phyloP scores from a whole-genome alignment of 139 green algal genomes.

The Picocystis salinarum region DNA sequence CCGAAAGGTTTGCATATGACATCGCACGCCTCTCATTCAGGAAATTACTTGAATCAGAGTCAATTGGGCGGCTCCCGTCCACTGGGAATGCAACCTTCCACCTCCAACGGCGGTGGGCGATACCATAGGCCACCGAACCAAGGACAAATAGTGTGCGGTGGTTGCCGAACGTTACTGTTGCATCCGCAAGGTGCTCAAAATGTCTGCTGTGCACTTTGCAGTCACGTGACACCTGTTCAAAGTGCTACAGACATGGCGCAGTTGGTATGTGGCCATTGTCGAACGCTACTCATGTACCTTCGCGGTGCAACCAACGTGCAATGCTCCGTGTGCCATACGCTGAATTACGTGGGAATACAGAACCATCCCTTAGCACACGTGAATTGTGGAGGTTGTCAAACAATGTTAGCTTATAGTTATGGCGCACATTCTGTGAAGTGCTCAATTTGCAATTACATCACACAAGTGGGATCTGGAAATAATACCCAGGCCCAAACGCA shows the following conservation, averaged over 20 bases:
- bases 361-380: constrained; percentile 60
- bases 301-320: constrained; percentile 72
- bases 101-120: too few relatives aligned
- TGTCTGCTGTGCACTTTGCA: constrained; percentile 68
- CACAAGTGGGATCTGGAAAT: constrained; percentile 11
- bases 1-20: too few relatives aligned
- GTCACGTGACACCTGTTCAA: constrained; percentile 48
- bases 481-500: not conserved
- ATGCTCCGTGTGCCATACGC: constrained; percentile 65
- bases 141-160: constrained; percentile 52
- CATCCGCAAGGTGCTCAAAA: constrained; percentile 73
- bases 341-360: constrained; percentile 35
- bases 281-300: constrained; percentile 72
- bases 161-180: constrained; percentile 58
- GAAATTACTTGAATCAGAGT: too few relatives aligned
- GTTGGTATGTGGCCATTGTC: constrained; percentile 73
- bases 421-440: constrained; percentile 83
- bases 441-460: constrained; percentile 73
- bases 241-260: constrained; percentile 52
- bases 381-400: constrained; percentile 62
- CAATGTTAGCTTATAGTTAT: constrained; percentile 73
- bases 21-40: too few relatives aligned
- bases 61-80: too few relatives aligned
- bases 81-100: too few relatives aligned
- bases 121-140: too few relatives aligned